Conservation (phyloP, 768 basidiomycete genomes). For the Kwoniella sp. region DNA sequence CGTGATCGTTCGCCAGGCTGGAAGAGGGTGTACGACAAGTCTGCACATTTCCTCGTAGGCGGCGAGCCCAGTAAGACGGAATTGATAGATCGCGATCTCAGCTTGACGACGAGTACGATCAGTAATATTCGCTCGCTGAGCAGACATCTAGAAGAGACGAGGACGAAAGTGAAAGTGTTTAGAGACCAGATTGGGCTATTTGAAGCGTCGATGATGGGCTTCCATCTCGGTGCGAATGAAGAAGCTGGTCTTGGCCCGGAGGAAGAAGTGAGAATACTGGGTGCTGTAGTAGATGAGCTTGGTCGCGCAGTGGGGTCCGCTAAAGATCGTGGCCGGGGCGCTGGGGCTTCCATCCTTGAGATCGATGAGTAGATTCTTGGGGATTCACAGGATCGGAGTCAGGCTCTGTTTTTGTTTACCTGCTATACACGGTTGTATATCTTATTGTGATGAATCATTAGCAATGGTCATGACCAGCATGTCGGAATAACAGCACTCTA, state of each 20-base stretch:
- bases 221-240: conserved; percentile 39
- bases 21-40: conserved; percentile 30
- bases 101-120: conserved; percentile 37
- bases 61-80: conserved; percentile 36
- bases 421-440: neutral
- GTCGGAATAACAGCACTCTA: too few species aligned
- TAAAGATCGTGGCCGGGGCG: conserved; percentile 16
- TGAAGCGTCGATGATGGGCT: conserved; percentile 47
- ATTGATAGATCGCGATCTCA: conserved; percentile 36
- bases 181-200: conserved; percentile 47
- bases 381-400: too few species aligned
- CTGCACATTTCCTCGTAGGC: conserved; percentile 40
- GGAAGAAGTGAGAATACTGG: conserved; percentile 42
- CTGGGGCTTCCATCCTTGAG: conserved; percentile 1
- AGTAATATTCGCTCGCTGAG: conserved; percentile 27
- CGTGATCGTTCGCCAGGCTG: conserved; percentile 36
- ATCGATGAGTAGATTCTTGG: conserved; percentile 9
- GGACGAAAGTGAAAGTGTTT: conserved; percentile 32
- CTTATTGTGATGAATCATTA: too few species aligned
- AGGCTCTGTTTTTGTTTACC: neutral
- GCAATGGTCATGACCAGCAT: too few species aligned
- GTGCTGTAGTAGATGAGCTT: conserved; percentile 36
- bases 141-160: conserved; percentile 28
- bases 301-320: conserved; percentile 39
- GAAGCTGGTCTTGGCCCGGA: conserved; percentile 38